Evolutionary conservation across 768 basidiomycete genomes (phyloP), one percentile per base, ranked within the genome.

Genomic region (Calocera viscosa): DNA sequence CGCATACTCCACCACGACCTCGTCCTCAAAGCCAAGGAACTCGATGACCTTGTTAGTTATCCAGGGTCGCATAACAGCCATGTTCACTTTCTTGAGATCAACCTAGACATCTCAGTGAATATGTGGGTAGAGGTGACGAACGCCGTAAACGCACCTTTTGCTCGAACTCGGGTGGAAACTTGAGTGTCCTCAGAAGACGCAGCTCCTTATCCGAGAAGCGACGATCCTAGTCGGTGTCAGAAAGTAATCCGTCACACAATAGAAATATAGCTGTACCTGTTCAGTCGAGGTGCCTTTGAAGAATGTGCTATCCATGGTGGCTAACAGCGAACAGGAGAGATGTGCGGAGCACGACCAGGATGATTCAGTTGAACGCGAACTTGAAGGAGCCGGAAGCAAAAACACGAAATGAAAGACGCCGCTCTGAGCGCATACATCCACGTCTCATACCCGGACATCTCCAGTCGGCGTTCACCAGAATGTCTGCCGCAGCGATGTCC

Each of bases 131-230:
- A 10, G 16, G 22, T 22, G 12, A 24, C n/a, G 30, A 0, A 30
- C 22, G 7, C 11, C 19, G 10, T 17, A 34, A 8, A 67, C 72
- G 53, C 66, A 86, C 89, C 83, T 94, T 96, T 79, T 88, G 87
- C 64, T 91, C 87, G 72, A 94, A 96, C 72, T 89, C 84, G 0
- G 88, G 74, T 7, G 94, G 94, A 74, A 97, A 97, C 77, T 95
- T 94, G 78, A 94, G 88, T 5, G 83, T 73, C 77, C 90, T 93
- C 71, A 95, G 84, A 35, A 94, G 82, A 72, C 92, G 92, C 65
- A 88, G 78, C 78, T 95, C 93, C 80, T 97, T 96, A 83, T 97
- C 91, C 32, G 90, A 90, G 77, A 97, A 96, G 64, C 94, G 85
- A 71, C 89, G 85, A 76, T 94, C 91, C 77, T 94, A 90, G 80